Conservation (phyloP, 208 protist species). For the Trypanosoma melophagium region DNA sequence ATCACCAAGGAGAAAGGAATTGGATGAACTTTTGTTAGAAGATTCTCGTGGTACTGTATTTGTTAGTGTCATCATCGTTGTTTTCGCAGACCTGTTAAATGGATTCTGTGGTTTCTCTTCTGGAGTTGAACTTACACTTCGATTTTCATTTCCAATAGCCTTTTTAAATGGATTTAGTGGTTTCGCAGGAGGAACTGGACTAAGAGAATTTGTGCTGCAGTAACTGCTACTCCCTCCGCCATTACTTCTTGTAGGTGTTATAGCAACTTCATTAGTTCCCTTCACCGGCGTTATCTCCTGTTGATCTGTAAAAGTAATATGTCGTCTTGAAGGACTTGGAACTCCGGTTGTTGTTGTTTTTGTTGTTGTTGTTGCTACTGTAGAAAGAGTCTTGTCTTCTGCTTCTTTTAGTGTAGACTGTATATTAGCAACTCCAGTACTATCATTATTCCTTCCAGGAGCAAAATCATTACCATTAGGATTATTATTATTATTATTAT, state of each 20-base stretch:
- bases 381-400: no score
- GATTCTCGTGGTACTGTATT: constrained; percentile 1
- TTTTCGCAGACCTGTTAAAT: constrained; percentile 33
- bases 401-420: no score
- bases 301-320: constrained; percentile 14
- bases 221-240: background rate
- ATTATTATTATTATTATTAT: no score
- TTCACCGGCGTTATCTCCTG: background rate
- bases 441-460: no score
- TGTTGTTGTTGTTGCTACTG: no score
- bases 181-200: background rate
- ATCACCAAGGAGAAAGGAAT: constrained; percentile 21
- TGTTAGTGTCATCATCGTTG: constrained; percentile 14
- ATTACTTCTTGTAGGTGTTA: constrained; percentile 1
- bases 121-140: background rate
- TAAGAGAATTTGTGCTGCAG: background rate
- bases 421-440: no score
- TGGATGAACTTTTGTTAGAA: background rate
- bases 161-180: background rate
- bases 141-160: background rate
- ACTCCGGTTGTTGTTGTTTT: background rate
- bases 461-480: no score
- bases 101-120: constrained; percentile 32
- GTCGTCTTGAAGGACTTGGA: constrained; percentile 6
- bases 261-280: background rate